Evolutionary conservation across 805 yeast species (phyloP), one percentile per base, ranked within the genome.

Genomic region (Schwanniomyces sp.): DNA sequence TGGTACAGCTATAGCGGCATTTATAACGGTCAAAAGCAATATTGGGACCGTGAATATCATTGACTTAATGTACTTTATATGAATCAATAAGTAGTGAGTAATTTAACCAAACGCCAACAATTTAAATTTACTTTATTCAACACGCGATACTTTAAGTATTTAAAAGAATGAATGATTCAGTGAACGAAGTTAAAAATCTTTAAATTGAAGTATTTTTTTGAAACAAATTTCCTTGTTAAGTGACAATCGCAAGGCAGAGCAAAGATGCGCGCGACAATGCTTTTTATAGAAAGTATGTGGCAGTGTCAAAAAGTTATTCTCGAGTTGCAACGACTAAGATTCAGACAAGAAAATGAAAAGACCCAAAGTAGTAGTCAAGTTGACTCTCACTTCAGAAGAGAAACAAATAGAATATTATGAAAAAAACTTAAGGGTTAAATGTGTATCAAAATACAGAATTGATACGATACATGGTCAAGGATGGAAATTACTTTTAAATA

Each of bases 1-100:
- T 17, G 76, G 75, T 25, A 62, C 72, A 4, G 66, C 69, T 12
- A 45, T 21, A 24, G 48, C 64, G 2, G 50, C 40, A 36, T 45
- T 37, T 30, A 34, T 32, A 49, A 41, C 21, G n/a, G 41, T 24
- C 25, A 49, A 16, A 21, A 36, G 28, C 24, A 43, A 29, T 18
- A 52, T 34, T 30, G 32, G 38, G 16, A 38, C 12, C 16, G 48
- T 34, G 12, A 42, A 40, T 40, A 48, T 45, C 45, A 43, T 47
- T 21, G 14, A 14, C 29, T 16, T 4, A n/a, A 29, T 11, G 34
- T 29, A 3, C 6, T 29, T 21, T 21, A 21, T 21, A 21, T 5
- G 3, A 21, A 21, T 21, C 24, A 21, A 21, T 21, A 21, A 21
- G 24, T 21, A 21, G 24, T 21, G 24, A 21, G 24, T 21, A 4